Percentiles rank a stretch among this genome's conserved stretches.
These are phyloP conservation scores for Debaryomyces castellii DNA, from an alignment of 805 yeast genomes.

Conservation along the genomic window DNA sequence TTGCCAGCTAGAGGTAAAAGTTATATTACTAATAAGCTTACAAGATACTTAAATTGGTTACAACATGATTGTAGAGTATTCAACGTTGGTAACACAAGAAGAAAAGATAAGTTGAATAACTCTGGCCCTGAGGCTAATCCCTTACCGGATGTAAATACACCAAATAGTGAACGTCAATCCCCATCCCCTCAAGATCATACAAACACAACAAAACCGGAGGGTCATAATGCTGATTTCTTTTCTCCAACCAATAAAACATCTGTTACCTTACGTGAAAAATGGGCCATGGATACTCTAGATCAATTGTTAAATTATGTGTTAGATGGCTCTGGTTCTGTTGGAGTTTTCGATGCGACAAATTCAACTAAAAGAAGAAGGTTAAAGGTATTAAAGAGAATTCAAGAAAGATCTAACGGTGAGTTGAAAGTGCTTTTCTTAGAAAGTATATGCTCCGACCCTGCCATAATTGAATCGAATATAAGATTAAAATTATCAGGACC, in stretches of 20 bases:
- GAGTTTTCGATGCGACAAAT: conserved; percentile 86
- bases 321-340: conserved; percentile 84
- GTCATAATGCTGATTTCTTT: conserved; percentile 82
- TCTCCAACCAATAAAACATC: conserved; percentile 72
- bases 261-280: conserved; percentile 73
- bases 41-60: conserved; percentile 89
- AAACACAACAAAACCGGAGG: conserved; percentile 3
- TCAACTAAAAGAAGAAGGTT: conserved; percentile 66
- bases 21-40: conserved; percentile 86
- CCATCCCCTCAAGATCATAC: conserved; percentile 11
- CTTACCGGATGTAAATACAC: conserved; percentile 41
- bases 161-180: conserved; percentile 24
- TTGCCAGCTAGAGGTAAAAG: conserved; percentile 94
- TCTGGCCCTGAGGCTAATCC: conserved; percentile 74
- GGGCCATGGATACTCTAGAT: conserved; percentile 95
- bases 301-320: conserved; percentile 78
- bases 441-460: conserved; percentile 79
- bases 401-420: conserved; percentile 54
- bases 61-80: conserved; percentile 89
- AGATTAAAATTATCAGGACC: conserved; percentile 88
- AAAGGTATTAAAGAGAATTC: conserved; percentile 56
- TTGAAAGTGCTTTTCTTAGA: conserved; percentile 83
- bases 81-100: conserved; percentile 93
- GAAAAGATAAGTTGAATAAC: conserved; percentile 60
- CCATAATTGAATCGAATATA: conserved; percentile 79